phyloP scores from a whole-genome alignment of 129 eudicot genomes.

The Sambucus nigra region DNA sequence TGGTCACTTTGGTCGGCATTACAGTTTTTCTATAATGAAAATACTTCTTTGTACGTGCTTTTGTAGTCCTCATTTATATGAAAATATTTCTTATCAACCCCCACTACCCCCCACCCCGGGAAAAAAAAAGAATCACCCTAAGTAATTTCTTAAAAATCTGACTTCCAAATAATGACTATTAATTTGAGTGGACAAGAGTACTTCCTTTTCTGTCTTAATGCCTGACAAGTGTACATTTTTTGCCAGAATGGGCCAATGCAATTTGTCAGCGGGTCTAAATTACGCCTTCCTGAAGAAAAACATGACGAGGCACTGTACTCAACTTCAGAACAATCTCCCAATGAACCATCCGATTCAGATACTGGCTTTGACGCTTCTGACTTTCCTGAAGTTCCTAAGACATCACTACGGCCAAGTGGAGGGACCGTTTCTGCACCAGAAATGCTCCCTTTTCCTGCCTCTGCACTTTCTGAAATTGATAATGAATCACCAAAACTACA shows the following conservation, averaged over 20 bases:
- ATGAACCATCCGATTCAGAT: constrained; percentile 49
- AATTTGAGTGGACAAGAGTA: too few relatives aligned
- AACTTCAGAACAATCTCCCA: constrained; percentile 16
- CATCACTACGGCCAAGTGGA: constrained; percentile 29
- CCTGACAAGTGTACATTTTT: not conserved
- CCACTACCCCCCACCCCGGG: too few relatives aligned
- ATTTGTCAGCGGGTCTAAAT: constrained; percentile 38
- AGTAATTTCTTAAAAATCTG: too few relatives aligned
- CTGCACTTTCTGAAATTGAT: constrained; percentile 56
- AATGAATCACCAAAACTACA: not conserved
- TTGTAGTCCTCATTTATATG: too few relatives aligned
- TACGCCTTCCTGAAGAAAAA: constrained; percentile 59
- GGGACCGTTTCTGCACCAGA: constrained; percentile 47
- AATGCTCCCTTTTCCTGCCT: constrained; percentile 79
- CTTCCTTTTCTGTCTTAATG: too few relatives aligned
- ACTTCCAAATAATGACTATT: too few relatives aligned
- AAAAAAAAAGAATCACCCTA: too few relatives aligned
- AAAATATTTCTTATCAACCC: too few relatives aligned
- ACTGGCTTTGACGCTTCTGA: constrained; percentile 47
- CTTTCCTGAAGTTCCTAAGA: constrained; percentile 83
- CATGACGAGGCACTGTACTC: constrained; percentile 29
- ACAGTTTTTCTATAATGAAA: too few relatives aligned
- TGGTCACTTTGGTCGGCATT: too few relatives aligned
- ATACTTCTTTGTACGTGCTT: too few relatives aligned
- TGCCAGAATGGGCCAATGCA: constrained; percentile 73